These are phyloP conservation scores for Sonneratia caseolaris DNA, from an alignment of 345 rosid species.

Conservation along the genomic window DNA sequence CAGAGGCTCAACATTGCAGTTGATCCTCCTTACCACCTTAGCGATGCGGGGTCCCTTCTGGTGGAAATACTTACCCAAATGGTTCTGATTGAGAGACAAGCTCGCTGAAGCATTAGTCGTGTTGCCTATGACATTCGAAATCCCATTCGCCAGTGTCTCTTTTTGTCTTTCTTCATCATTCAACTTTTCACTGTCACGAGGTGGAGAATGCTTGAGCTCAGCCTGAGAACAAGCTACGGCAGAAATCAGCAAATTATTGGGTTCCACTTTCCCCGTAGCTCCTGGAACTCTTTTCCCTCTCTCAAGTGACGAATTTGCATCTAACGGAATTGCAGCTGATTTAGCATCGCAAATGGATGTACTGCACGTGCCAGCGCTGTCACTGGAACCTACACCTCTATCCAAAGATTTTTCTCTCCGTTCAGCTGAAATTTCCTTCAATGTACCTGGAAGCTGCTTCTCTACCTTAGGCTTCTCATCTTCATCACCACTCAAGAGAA, in stretches of 20 bases:
- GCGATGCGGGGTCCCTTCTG: constrained; percentile 99
- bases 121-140: constrained; percentile 29
- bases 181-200: constrained; percentile 20
- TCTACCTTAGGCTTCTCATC: constrained; percentile 28
- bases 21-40: constrained; percentile 93
- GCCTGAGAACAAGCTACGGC: constrained; percentile 6
- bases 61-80: constrained; percentile 57
- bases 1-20: constrained; percentile 79
- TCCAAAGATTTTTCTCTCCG: constrained; percentile 17
- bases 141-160: constrained; percentile 29
- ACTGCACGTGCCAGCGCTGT: constrained; percentile 17
- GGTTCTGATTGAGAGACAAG: constrained; percentile 54
- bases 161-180: constrained; percentile 32
- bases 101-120: constrained; percentile 30
- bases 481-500: constrained; percentile 82
- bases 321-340: constrained; percentile 16
- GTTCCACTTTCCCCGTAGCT: constrained; percentile 14
- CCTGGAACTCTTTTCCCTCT: constrained; percentile 21
- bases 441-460: constrained; percentile 29
- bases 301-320: constrained; percentile 23
- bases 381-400: constrained; percentile 27
- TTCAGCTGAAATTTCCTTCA: constrained; percentile 14
- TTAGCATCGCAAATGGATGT: constrained; percentile 13
- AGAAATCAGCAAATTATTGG: constrained; percentile 13
- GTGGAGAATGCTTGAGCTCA: constrained; percentile 16